These are phyloP conservation scores for Malassezia dermatis DNA, from an alignment of 1,284 basidiomycete genomes.

Conservation along the genomic window DNA sequence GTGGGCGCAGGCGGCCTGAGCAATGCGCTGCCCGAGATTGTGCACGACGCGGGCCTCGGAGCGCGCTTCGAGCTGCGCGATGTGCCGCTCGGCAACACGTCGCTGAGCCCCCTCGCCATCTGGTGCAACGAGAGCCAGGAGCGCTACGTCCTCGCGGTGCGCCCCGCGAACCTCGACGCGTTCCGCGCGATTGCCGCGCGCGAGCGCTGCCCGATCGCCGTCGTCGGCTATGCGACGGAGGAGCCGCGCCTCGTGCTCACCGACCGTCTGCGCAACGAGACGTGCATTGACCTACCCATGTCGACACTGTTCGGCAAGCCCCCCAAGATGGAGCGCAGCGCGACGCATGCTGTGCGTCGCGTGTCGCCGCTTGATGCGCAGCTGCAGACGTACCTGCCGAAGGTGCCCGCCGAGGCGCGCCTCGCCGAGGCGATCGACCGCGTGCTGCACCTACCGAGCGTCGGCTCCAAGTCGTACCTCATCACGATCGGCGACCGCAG, in stretches of 20 bases:
- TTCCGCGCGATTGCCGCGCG: constrained; percentile 73
- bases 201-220: constrained; percentile 82
- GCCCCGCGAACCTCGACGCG: constrained; percentile 27
- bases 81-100: constrained; percentile 76
- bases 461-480: constrained; percentile 90
- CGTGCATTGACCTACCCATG: constrained; percentile 84
- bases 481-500: constrained; percentile 95
- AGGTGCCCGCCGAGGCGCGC: constrained; percentile 50
- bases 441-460: constrained; percentile 78
- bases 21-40: constrained; percentile 91
- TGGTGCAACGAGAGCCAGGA: constrained; percentile 99
- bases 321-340: constrained; percentile 75
- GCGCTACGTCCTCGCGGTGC: constrained; percentile 72
- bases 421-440: constrained; percentile 59
- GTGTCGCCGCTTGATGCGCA: constrained; percentile 63
- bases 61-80: constrained; percentile 91
- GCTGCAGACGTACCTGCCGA: constrained; percentile 58
- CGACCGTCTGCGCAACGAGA: constrained; percentile 67
- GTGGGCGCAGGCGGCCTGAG: constrained; percentile 94
- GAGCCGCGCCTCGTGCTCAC: constrained; percentile 72
- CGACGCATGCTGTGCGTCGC: constrained; percentile 54
- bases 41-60: constrained; percentile 84
- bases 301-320: constrained; percentile 92
- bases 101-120: constrained; percentile 98
- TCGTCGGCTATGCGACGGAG: constrained; percentile 75